Evolutionary conservation across 768 basidiomycete genomes (phyloP).

Genomic region (Boletus vermiculosoides): DNA sequence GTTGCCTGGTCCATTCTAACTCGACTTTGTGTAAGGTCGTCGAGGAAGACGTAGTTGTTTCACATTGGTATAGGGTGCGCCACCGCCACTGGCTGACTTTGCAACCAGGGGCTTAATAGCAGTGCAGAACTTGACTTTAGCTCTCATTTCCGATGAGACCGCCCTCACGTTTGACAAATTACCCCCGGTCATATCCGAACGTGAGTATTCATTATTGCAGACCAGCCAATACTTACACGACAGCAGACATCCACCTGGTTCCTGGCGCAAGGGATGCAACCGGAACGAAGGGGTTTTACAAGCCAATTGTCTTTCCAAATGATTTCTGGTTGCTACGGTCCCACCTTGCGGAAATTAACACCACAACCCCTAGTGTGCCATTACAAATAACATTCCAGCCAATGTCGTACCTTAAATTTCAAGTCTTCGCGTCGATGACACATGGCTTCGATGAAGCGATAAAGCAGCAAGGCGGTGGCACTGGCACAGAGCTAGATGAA

Average conservation of each 20-base stretch:
- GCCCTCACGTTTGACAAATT: constrained; percentile 52
- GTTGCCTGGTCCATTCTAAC: constrained; percentile 11
- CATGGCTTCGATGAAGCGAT: constrained; percentile 84
- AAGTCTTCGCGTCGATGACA: constrained; percentile 80
- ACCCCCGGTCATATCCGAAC: constrained; percentile 57
- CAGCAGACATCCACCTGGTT: constrained; percentile 62
- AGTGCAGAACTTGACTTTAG: constrained; percentile 79
- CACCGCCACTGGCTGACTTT: not conserved
- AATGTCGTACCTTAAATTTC: constrained; percentile 84
- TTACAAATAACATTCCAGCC: constrained; percentile 83
- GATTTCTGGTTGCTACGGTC: constrained; percentile 92
- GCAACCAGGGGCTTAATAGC: constrained; percentile 4
- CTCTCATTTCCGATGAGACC: constrained; percentile 72
- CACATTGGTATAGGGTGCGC: constrained; percentile 80
- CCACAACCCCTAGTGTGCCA: constrained; percentile 75
- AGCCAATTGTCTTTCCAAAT: constrained; percentile 88
- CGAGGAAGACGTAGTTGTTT: constrained; percentile 60
- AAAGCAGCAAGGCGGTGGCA: constrained; percentile 64
- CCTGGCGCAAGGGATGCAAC: constrained; percentile 59
- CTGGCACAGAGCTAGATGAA: constrained; percentile 83
- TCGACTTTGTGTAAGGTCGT: constrained; percentile 19
- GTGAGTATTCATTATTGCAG: constrained; percentile 42
- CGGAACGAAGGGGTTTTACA: constrained; percentile 70
- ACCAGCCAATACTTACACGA: constrained; percentile 11
- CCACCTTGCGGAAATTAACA: constrained; percentile 81